These are phyloP conservation scores for Dactylellina parvicollis DNA, from an alignment of 2,329 filamentous ascomycete species.

Conservation along the genomic window DNA sequence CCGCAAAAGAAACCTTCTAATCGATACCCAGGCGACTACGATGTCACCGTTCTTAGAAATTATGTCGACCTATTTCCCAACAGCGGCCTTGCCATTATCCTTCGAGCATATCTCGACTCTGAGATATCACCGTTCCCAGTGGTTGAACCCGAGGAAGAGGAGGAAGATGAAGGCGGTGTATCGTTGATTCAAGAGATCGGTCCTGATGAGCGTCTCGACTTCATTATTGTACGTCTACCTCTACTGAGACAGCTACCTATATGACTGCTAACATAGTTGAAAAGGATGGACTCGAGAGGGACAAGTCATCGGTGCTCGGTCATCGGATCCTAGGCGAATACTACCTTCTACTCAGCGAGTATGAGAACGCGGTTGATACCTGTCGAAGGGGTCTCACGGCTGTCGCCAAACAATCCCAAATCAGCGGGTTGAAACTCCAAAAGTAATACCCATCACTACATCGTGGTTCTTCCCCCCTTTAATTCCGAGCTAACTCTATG, in stretches of 20 bases:
- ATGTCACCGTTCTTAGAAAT: constrained; percentile 78
- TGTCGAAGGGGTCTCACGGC: constrained; percentile 77
- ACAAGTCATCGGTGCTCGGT: constrained; percentile 76
- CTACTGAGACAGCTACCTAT: not conserved
- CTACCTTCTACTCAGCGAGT: constrained; percentile 84
- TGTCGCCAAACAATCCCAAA: constrained; percentile 69
- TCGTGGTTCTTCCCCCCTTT: not conserved
- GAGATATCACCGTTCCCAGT: constrained; percentile 81
- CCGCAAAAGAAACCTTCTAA: constrained; percentile 4
- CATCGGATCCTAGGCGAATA: constrained; percentile 85
- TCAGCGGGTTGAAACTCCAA: constrained; percentile 73
- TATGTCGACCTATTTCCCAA: constrained; percentile 87
- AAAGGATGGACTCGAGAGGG: constrained; percentile 64
- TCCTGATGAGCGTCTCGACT: constrained; percentile 56
- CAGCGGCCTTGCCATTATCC: constrained; percentile 80
- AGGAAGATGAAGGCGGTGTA: constrained; percentile 66
- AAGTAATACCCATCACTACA: constrained; percentile 43
- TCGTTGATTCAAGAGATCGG: constrained; percentile 72
- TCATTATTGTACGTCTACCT: constrained; percentile 56
- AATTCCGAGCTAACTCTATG: constrained; percentile 55
- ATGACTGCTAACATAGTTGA: constrained; percentile 18
- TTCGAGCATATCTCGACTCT: constrained; percentile 83
- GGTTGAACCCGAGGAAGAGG: constrained; percentile 59
- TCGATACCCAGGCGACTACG: constrained; percentile 69
- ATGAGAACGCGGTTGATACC: constrained; percentile 80